These are phyloP conservation scores for Chenopodium album DNA, from an alignment of 148 eudicot genomes.

Conservation along the genomic window DNA sequence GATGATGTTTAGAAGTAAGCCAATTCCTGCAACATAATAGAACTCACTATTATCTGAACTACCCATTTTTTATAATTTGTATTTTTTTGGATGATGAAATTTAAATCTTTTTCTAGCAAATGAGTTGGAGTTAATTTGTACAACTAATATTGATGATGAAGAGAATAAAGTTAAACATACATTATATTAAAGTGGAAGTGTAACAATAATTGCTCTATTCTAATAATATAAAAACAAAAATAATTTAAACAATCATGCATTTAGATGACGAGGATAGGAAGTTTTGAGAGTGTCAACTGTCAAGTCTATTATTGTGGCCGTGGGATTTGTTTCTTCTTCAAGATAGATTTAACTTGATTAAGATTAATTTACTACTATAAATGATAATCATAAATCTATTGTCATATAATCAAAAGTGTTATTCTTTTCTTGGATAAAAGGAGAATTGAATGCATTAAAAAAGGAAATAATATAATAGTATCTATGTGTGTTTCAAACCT, in stretches of 20 bases:
- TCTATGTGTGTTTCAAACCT: too few species aligned
- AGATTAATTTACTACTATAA: too few species aligned
- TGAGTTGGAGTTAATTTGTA: not conserved
- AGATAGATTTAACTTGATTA: not conserved
- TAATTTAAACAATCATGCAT: not conserved
- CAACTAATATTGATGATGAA: not conserved
- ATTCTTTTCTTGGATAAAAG: too few species aligned
- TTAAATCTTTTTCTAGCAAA: not conserved
- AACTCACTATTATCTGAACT: conserved; percentile 12
- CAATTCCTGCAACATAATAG: conserved; percentile 25
- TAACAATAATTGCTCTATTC: not conserved
- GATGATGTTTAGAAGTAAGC: conserved; percentile 19
- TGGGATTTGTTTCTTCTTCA: not conserved
- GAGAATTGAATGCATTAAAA: too few species aligned
- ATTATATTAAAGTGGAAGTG: not conserved
- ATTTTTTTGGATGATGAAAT: not conserved
- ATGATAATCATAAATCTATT: too few species aligned
- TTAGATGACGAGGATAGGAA: not conserved
- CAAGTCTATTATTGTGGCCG: not conserved
- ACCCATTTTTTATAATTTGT: conserved; percentile 14
- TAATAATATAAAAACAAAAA: too few species aligned
- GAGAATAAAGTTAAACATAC: not conserved
- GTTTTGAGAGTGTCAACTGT: not conserved
- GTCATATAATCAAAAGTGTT: too few species aligned
- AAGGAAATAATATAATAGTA: too few species aligned